Conservation (phyloP, 2,329 filamentous ascomycete genomes). For the Sclerotinia borealis region DNA sequence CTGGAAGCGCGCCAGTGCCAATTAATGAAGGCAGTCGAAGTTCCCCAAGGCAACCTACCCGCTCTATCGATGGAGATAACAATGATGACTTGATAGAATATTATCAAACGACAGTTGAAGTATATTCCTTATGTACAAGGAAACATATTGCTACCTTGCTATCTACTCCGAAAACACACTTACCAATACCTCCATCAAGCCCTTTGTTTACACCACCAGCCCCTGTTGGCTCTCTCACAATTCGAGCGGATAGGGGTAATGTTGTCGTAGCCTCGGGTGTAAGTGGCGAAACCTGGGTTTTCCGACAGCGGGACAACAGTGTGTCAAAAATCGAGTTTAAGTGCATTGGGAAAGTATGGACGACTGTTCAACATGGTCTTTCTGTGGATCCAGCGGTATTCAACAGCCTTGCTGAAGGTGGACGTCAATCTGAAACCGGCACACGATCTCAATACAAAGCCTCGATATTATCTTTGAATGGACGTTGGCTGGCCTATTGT, state of each 20-base stretch:
- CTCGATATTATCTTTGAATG: slow-evolving; percentile 62
- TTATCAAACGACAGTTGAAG: slow-evolving; percentile 83
- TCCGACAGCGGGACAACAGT: slow-evolving; percentile 37
- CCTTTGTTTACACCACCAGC: slow-evolving; percentile 61
- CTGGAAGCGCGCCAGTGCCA: slow-evolving; percentile 19
- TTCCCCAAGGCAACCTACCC: slow-evolving; percentile 35
- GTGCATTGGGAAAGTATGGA: slow-evolving; percentile 77
- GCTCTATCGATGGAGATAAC: slow-evolving; percentile 30
- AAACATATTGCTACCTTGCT: slow-evolving; percentile 67
- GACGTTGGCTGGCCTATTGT: slow-evolving; percentile 72
- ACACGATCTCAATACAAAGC: slow-evolving; percentile 42
- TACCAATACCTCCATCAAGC: slow-evolving; percentile 53
- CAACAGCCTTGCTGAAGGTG: slow-evolving; percentile 23
- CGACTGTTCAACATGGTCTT: slow-evolving; percentile 62
- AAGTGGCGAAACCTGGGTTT: slow-evolving; percentile 86
- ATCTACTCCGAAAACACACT: slow-evolving; percentile 56
- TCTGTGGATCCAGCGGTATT: slow-evolving; percentile 33
- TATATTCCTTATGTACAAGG: slow-evolving; percentile 79
- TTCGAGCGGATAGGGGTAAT: slow-evolving; percentile 67
- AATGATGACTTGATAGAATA: slow-evolving; percentile 41
- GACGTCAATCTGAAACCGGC: slow-evolving; percentile 37
- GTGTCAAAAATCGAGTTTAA: neutral
- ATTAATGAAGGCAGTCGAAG: slow-evolving; percentile 22
- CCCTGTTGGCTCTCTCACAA: slow-evolving; percentile 64
- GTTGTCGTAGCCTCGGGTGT: slow-evolving; percentile 70